Base-by-base conservation (phyloP, 148 eudicot genomes). In the Vaccinium macrocarpon region DNA sequence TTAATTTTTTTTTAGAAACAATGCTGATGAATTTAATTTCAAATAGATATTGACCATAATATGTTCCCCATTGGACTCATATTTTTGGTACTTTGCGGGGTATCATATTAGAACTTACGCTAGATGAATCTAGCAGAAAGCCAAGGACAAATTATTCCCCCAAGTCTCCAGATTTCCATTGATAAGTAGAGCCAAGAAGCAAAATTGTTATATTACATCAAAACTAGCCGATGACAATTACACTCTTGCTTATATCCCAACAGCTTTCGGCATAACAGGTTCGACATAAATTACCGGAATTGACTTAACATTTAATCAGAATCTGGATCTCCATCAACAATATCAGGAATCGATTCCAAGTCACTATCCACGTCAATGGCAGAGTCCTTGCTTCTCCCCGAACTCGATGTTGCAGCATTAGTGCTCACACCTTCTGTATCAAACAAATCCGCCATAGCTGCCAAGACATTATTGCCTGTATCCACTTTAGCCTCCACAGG, bases 251-350 rank as follows among this genome's bases (percentile, higher is more conserved):
- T 5, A 53, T 48, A 9, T 78, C 12, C 42, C 81, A 53, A 3
- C 21, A 2, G 42, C 32, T 56, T 18, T 11, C 1, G 42, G 6
- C 46, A 42, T 42, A 42, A 42, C 46, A 42, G 46, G 46, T 42
- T 42, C 46, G 7, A 42, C 51, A 7, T 81, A 62, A 68, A 10
- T 46, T 38, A 42, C 18, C 21, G 2, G 21, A 59, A 75, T 76
- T 68, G n/a, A 7, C 82, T 21, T 6, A 27, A 56, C 13, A 11
- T 15, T 48, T 72, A 90, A 79, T 90, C 93, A 64, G 93, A 91
- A 77, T 91, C 93, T 23, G 91, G 86, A 80, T 89, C 93, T 12
- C 25, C 88, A 82, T 90, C 90, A 23, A 90, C 90, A 32, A 91
- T 91, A 81, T 91, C 93, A 13, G 93, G 91, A 48, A 91, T 62